phyloP scores from a whole-genome alignment of 75 land plant genomes.

The Sequoiadendron giganteum region DNA sequence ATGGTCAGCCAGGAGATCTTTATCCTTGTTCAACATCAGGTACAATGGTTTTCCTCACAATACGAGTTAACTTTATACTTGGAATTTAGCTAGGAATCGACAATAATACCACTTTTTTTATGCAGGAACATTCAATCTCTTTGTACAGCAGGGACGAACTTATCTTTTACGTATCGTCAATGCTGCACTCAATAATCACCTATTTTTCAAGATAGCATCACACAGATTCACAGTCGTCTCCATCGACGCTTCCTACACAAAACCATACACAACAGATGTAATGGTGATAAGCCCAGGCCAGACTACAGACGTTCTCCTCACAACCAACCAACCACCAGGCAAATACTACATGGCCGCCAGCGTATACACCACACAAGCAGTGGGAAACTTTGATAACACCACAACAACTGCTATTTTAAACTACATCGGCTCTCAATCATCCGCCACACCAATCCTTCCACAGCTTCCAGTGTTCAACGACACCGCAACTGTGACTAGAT shows the following conservation, averaged over 20 bases:
- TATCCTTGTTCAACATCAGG: too few relatives aligned
- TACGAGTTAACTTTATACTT: background rate
- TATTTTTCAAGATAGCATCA: constrained; percentile 28
- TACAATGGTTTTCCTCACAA: background rate
- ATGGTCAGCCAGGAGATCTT: too few relatives aligned
- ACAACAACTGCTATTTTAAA: constrained; percentile 16
- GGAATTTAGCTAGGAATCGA: background rate
- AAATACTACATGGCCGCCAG: constrained; percentile 25
- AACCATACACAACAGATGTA: constrained; percentile 16
- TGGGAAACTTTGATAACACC: background rate
- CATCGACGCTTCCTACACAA: constrained; percentile 18
- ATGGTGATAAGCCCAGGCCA: constrained; percentile 28
- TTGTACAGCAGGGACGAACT: constrained; percentile 18
- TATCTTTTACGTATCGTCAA: constrained; percentile 32
- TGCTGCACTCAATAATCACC: constrained; percentile 23
- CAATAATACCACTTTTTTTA: background rate
- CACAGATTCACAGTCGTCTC: constrained; percentile 31
- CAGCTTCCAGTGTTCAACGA: constrained; percentile 16
- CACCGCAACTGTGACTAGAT: background rate
- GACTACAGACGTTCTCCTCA: constrained; percentile 27
- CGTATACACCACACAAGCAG: background rate
- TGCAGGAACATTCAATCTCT: constrained; percentile 16
- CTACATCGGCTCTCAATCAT: background rate
- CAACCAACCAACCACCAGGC: constrained; percentile 20
- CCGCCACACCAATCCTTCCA: background rate